Percentiles rank a stretch among this genome's conserved stretches.
These are phyloP conservation scores for Carex myosuroides DNA, from an alignment of 176 grass and related monocot genomes.

Conservation along the genomic window DNA sequence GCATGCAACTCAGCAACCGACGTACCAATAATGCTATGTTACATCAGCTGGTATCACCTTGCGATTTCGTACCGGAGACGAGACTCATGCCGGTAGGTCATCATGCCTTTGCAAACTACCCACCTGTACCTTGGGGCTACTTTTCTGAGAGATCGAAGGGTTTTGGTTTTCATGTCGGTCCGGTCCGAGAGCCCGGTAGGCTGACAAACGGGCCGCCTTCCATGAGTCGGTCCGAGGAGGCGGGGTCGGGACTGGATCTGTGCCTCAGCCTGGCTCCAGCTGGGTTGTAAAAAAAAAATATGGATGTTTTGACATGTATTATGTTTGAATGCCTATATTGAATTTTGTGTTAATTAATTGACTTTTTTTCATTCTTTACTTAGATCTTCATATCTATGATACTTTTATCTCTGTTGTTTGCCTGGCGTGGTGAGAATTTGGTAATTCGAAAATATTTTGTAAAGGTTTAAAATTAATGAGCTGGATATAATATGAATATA, in stretches of 20 bases:
- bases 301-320: background rate
- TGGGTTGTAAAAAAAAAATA: constrained; percentile 28
- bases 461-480: background rate
- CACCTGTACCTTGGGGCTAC: constrained; percentile 18
- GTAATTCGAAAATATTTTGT: background rate
- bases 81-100: constrained; percentile 18
- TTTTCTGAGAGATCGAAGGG: constrained; percentile 15
- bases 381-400: background rate
- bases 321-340: constrained; percentile 1
- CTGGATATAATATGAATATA: background rate
- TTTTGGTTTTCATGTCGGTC: constrained; percentile 29
- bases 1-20: constrained; percentile 25
- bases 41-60: constrained; percentile 6
- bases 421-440: background rate
- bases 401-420: background rate
- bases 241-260: constrained; percentile 49
- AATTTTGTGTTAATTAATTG: constrained; percentile 10
- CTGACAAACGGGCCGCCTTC: background rate
- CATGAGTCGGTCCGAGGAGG: constrained; percentile 20
- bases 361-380: background rate
- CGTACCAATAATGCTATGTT: background rate
- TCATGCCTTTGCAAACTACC: constrained; percentile 19
- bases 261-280: constrained; percentile 68
- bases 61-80: constrained; percentile 15
- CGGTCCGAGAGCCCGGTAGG: background rate